Percentiles rank a stretch among this genome's conserved stretches.
Evolutionary conservation across 352 stramenopile species (phyloP).

Genomic region (Phytophthora rubi): DNA sequence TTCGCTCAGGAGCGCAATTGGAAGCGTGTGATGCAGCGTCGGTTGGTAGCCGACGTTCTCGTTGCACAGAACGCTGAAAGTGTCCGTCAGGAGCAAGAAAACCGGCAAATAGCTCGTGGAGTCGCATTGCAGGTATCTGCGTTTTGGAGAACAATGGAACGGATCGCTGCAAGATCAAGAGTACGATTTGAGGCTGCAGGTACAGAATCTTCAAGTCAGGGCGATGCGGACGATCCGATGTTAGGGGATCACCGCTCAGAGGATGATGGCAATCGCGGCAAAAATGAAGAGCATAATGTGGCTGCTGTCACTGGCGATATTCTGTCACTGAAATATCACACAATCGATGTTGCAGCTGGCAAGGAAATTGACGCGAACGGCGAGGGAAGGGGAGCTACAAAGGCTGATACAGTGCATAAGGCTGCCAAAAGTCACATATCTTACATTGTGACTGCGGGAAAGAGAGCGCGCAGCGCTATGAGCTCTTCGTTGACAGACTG

Average conservation of each 20-base stretch:
- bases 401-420: constrained; percentile 21
- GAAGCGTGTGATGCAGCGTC: constrained; percentile 85
- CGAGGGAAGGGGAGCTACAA: constrained; percentile 19
- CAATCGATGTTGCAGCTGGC: constrained; percentile 38
- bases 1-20: constrained; percentile 97
- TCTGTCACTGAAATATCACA: constrained; percentile 49
- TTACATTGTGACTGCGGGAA: constrained; percentile 53
- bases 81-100: constrained; percentile 69
- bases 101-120: constrained; percentile 66
- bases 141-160: constrained; percentile 88
- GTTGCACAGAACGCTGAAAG: constrained; percentile 73
- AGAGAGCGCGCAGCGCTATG: constrained; percentile 57
- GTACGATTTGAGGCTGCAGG: constrained; percentile 66
- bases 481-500: constrained; percentile 26
- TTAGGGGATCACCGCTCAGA: constrained; percentile 23
- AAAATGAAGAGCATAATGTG: constrained; percentile 25
- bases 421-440: constrained; percentile 46
- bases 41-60: constrained; percentile 67
- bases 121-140: constrained; percentile 76
- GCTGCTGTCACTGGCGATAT: constrained; percentile 8
- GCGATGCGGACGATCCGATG: constrained; percentile 16
- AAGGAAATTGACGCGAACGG: constrained; percentile 21
- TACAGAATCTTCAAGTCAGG: constrained; percentile 20
- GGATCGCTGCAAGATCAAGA: constrained; percentile 79
- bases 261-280: constrained; percentile 31